These are phyloP conservation scores for Bocquillonia castaneifolia DNA, from an alignment of 441 rosid genomes.

Conservation along the genomic window DNA sequence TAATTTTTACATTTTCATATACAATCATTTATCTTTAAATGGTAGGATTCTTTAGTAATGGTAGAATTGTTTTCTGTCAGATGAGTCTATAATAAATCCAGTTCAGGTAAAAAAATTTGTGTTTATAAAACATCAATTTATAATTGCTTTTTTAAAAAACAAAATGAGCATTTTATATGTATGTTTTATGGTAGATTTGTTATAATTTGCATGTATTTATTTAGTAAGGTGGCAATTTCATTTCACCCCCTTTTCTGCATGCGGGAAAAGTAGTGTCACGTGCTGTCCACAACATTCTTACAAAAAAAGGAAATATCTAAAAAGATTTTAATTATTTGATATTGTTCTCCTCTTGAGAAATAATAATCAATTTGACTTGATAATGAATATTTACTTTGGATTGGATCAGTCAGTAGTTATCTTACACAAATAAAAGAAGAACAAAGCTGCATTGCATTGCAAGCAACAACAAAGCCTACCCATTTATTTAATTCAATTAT, in stretches of 20 bases:
- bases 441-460: slow-evolving; percentile 37
- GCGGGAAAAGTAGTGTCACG: slow-evolving; percentile 77
- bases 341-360: slow-evolving; percentile 10
- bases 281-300: slow-evolving; percentile 48
- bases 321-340: not conserved
- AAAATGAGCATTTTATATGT: too few relatives aligned
- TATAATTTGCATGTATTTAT: not conserved
- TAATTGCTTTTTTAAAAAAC: too few relatives aligned
- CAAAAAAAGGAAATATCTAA: not conserved
- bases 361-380: slow-evolving; percentile 24
- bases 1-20: too few relatives aligned
- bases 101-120: too few relatives aligned
- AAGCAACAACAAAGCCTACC: slow-evolving; percentile 37
- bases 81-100: too few relatives aligned
- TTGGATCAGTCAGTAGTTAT: not conserved
- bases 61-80: too few relatives aligned
- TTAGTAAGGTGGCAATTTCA: slow-evolving; percentile 28
- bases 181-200: not conserved
- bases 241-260: slow-evolving; percentile 53
- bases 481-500: not conserved
- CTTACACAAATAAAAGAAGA: not conserved
- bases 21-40: too few relatives aligned
- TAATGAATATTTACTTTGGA: slow-evolving; percentile 16
- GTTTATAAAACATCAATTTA: too few relatives aligned
- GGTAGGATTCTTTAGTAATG: too few relatives aligned